Evolutionary conservation across 257 asterid species (phyloP).

Genomic region (Lycium ferocissimum): DNA sequence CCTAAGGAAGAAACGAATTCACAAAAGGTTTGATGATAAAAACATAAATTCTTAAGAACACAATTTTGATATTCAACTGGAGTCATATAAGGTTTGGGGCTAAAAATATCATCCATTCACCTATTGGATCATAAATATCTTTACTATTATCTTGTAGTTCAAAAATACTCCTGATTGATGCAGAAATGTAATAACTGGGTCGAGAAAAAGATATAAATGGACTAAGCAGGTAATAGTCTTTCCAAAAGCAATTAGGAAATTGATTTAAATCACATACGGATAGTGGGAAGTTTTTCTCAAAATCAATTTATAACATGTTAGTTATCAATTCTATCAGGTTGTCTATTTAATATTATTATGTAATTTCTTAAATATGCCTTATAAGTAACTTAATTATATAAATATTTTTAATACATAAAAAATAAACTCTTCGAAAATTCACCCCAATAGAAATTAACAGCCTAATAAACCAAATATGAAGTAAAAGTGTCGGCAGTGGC

Average conservation of each 20-base stretch:
- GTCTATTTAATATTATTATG: background rate
- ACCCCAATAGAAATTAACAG: background rate
- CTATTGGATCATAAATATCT: too few species aligned
- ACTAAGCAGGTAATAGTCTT: background rate
- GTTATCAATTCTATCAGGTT: background rate
- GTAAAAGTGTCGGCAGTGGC: conserved; percentile 24
- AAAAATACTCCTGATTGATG: background rate
- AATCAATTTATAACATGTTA: background rate
- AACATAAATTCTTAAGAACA: background rate
- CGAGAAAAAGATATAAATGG: background rate
- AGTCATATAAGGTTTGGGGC: background rate
- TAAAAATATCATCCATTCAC: too few species aligned
- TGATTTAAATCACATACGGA: background rate
- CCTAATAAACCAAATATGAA: background rate
- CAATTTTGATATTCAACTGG: background rate
- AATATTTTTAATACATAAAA: background rate
- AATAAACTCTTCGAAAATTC: background rate
- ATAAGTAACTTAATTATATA: too few species aligned
- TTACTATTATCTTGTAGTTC: too few species aligned
- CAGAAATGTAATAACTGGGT: background rate
- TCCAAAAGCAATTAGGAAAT: background rate
- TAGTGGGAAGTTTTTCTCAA: too few species aligned
- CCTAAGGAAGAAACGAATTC: background rate
- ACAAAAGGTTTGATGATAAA: background rate
- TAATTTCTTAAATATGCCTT: background rate